Evolutionary conservation across 2,329 filamentous ascomycete genomes (phyloP).

Genomic region (Metarhizium anisopliae): DNA sequence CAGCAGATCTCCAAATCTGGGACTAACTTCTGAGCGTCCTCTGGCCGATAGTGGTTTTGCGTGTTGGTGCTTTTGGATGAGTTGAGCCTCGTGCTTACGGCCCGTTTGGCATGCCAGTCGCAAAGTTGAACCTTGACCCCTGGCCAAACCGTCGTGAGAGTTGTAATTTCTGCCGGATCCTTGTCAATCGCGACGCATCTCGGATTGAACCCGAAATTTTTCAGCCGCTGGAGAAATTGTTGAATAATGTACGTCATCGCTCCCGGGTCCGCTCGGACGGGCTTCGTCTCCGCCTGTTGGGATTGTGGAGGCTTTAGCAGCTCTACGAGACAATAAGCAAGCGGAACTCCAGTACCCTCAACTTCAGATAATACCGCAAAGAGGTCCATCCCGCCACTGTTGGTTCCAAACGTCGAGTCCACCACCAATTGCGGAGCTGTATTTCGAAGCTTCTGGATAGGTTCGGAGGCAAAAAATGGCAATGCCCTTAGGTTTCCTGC

Average conservation of each 20-base stretch:
- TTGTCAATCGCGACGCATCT: too few relatives aligned
- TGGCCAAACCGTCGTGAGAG: too few relatives aligned
- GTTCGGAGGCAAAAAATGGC: neutral
- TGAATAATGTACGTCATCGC: neutral
- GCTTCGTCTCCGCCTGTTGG: neutral
- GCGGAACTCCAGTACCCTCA: neutral
- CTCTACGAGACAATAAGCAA: neutral
- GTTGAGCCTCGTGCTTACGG: too few relatives aligned
- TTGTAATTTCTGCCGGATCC: too few relatives aligned
- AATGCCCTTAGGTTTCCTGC: neutral
- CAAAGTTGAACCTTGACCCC: too few relatives aligned
- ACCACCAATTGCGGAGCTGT: neutral
- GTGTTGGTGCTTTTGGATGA: too few relatives aligned
- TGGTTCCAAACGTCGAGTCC: neutral
- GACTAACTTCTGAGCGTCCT: too few relatives aligned
- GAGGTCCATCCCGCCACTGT: neutral
- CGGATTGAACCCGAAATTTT: too few relatives aligned
- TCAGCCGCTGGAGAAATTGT: neutral
- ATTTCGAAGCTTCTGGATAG: neutral
- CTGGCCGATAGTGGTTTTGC: too few relatives aligned
- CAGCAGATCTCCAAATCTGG: too few relatives aligned
- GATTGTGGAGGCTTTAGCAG: neutral
- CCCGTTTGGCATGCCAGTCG: too few relatives aligned
- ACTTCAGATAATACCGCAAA: neutral
- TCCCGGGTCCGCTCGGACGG: neutral